These are phyloP conservation scores for Aspergillus ostianus DNA, from an alignment of 495 filamentous ascomycete genomes.

Conservation along the genomic window DNA sequence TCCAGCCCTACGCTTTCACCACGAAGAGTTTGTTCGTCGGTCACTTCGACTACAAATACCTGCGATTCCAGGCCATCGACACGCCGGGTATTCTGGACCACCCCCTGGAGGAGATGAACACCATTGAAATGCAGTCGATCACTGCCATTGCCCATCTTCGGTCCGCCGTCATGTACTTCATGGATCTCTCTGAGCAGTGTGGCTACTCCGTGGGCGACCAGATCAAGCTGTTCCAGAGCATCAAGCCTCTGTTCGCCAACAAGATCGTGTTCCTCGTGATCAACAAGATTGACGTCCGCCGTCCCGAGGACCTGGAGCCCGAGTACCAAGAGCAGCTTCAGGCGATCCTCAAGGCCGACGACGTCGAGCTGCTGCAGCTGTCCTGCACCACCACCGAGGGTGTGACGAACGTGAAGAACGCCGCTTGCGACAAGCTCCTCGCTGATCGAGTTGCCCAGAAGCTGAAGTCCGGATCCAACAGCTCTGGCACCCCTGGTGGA, in stretches of 20 bases:
- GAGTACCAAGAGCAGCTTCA: slow-evolving; percentile 77
- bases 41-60: slow-evolving; percentile 98
- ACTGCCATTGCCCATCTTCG: slow-evolving; percentile 96
- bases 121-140: slow-evolving; percentile 98
- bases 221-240: slow-evolving; percentile 88
- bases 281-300: slow-evolving; percentile 95
- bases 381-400: slow-evolving; percentile 96
- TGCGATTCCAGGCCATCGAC: slow-evolving; percentile 87
- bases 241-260: slow-evolving; percentile 95
- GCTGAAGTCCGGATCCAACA: slow-evolving; percentile 81
- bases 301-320: slow-evolving; percentile 82
- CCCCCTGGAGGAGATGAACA: slow-evolving; percentile 99
- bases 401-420: slow-evolving; percentile 90
- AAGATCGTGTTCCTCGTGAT: slow-evolving; percentile 95
- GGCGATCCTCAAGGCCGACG: slow-evolving; percentile 73
- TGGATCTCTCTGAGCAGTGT: slow-evolving; percentile 97
- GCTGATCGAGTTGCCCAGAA: slow-evolving; percentile 93
- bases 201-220: slow-evolving; percentile 92
- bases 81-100: slow-evolving; percentile 96
- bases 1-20: slow-evolving; percentile 98
- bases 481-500: slow-evolving; percentile 66
- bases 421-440: slow-evolving; percentile 88
- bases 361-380: slow-evolving; percentile 85
- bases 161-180: slow-evolving; percentile 94
- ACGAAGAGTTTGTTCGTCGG: slow-evolving; percentile 97